Evolutionary conservation across 352 stramenopile genomes (phyloP).

Genomic region (Pythium oligandrum): DNA sequence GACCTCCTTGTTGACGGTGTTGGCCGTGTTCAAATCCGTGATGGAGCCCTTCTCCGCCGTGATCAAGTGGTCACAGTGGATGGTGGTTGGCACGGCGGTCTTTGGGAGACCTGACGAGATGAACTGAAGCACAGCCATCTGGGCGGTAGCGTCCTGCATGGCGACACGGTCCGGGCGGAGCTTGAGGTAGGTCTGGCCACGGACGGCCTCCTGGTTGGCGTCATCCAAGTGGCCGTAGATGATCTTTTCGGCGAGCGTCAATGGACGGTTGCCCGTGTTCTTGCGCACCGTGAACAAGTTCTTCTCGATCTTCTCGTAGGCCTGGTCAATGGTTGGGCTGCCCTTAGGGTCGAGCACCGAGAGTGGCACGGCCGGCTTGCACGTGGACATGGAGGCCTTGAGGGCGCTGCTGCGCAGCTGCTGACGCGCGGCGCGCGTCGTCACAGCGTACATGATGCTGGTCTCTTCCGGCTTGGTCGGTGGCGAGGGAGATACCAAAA

Average conservation of each 20-base stretch:
- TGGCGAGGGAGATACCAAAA: slow-evolving; percentile 74
- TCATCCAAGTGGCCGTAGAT: slow-evolving; percentile 93
- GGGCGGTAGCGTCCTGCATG: slow-evolving; percentile 93
- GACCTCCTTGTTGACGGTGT: slow-evolving; percentile 89
- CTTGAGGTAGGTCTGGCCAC: slow-evolving; percentile 92
- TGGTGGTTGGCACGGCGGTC: slow-evolving; percentile 90
- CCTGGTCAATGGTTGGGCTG: slow-evolving; percentile 90
- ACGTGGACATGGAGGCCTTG: slow-evolving; percentile 75
- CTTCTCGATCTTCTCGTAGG: slow-evolving; percentile 91
- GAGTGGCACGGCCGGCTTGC: slow-evolving; percentile 70
- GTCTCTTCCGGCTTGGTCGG: slow-evolving; percentile 22
- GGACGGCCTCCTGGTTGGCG: slow-evolving; percentile 70
- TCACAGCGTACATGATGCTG: slow-evolving; percentile 52
- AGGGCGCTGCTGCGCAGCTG: slow-evolving; percentile 58
- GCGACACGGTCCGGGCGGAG: slow-evolving; percentile 90
- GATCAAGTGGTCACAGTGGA: slow-evolving; percentile 95
- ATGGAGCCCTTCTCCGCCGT: slow-evolving; percentile 89
- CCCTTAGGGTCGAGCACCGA: slow-evolving; percentile 88
- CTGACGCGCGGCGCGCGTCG: slow-evolving; percentile 56
- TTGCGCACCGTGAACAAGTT: slow-evolving; percentile 88
- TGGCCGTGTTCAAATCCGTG: slow-evolving; percentile 85
- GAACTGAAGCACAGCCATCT: slow-evolving; percentile 95
- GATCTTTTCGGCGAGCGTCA: slow-evolving; percentile 94
- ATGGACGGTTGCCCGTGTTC: slow-evolving; percentile 82
- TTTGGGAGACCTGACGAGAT: slow-evolving; percentile 92